Evolutionary conservation across 306 rosid genomes (phyloP), one percentile per base, ranked within the genome.

Genomic region (Sindora glabra): DNA sequence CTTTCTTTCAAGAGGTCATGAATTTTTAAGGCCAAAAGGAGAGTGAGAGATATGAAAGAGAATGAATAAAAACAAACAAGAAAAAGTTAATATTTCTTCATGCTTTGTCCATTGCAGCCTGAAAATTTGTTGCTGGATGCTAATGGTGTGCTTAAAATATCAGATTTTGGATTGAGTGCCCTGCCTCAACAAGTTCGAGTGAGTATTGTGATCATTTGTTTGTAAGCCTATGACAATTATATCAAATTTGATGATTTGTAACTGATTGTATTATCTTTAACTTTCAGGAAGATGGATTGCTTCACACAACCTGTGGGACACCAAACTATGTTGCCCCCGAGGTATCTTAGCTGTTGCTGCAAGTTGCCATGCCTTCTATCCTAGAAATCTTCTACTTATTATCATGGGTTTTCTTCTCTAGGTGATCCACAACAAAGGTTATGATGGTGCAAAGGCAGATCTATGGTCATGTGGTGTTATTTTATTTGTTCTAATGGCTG

Each of bases 271-370:
- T 53, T 23, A 40, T 48, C 37, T 37, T 42, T 62, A 44, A 47
- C 25, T 46, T 23, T 56, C 27, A 88, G 98, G 96, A 78, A 50
- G 98, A 92, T 74, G 98, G 96, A 32, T 79, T 92, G 54, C 95
- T 92, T 70, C 96, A 92, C 74, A 92, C 96, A 47, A 86, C 96
- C 44, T 92, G 98, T 14, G 98, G 96, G 69, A 92, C 96, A 1
- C 98, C 96, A 67, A 92, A 92, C 76, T 92, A 92, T 59, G 96
- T 88, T 78, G 98, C 98, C 59, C 96, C 96, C 22, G 98, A 92
- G 98, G 96, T 92, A 83, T 38, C 59, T 55, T 66, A 64, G 53
- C 63, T 42, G 41, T 66, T 48, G 62, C 9, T 56, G 8, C 44
- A 38, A 49, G 59, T 49, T 48, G 9, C 14, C 40, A 3, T 23